Base-by-base conservation (phyloP, 305 asterid species). In the Fraxinus ornus region DNA sequence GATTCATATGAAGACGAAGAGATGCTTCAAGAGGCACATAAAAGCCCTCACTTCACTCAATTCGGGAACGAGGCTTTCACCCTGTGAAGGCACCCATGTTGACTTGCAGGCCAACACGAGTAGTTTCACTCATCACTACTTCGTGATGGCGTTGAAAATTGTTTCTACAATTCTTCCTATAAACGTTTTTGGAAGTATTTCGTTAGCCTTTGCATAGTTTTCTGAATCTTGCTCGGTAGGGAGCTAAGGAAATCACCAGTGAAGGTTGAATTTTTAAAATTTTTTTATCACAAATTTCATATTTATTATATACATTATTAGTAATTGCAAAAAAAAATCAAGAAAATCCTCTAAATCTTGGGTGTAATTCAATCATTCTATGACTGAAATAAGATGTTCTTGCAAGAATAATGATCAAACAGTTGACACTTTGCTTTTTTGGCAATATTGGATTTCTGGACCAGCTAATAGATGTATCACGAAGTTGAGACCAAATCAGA, bases 1-100 rank as follows among this genome's bases (percentile, higher is more conserved):
- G 98, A 94, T 76, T 89, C 90, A 2, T 93, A 90, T n/a, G 91
- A 88, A 73, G 97, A 94, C 80, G 81, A 91, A 64, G 96, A 92
- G 75, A 85, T 89, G 93, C 98, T 94, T 86, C 95, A 88, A 86
- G 83, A 86, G 81, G 98, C 98, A 62, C 83, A 87, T 81, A 90
- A 82, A 19, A 93, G 92, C 86, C 86, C 91, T 30, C 98, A 93
- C 84, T 93, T 92, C 86, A 86, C 89, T n/a, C 91, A 88, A 49
- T 72, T 86, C 37, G 73, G 81, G 28, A 68, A 68, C 0, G 35
- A 74, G 22, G 74, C 76, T 47, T 79, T 79, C 41, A 6, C 77
- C 36, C 79, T 33, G 19, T 83, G 26, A 55, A 55, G 66, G 4
- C 24, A 33, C n/a, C 7, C 35, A 26, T 26, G 36, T 4, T 3